Evolutionary conservation across 768 basidiomycete species (phyloP).

Genomic region (Terana coerulea): DNA sequence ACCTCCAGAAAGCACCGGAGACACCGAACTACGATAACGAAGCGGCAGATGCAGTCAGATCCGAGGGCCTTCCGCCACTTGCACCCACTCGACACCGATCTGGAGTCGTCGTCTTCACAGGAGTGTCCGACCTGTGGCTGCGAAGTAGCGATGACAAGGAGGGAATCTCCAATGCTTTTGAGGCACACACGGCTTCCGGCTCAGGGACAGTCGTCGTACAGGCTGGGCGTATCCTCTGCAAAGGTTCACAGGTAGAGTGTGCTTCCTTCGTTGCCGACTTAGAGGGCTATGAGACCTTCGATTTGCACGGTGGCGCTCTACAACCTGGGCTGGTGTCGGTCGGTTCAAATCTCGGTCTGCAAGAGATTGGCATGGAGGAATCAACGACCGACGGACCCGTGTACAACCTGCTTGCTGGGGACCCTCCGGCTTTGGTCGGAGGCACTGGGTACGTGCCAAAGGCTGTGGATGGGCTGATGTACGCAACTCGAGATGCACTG

Average conservation of each 20-base stretch:
- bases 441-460: slow-evolving; percentile 43
- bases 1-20: slow-evolving; percentile 47
- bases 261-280: slow-evolving; percentile 1
- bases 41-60: slow-evolving; percentile 49
- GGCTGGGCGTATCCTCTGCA: slow-evolving; percentile 52
- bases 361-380: slow-evolving; percentile 56
- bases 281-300: slow-evolving; percentile 28
- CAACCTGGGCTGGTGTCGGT: slow-evolving; percentile 61
- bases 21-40: slow-evolving; percentile 61
- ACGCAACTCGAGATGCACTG: slow-evolving; percentile 33
- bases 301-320: slow-evolving; percentile 64
- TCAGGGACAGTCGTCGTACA: slow-evolving; percentile 43
- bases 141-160: not conserved
- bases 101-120: slow-evolving; percentile 46
- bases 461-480: slow-evolving; percentile 63
- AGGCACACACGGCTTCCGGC: slow-evolving; percentile 14
- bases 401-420: slow-evolving; percentile 39
- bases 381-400: slow-evolving; percentile 61
- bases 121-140: slow-evolving; percentile 41
- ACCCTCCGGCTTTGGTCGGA: slow-evolving; percentile 38
- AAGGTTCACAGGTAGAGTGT: slow-evolving; percentile 24
- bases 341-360: slow-evolving; percentile 56
- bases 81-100: slow-evolving; percentile 31
- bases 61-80: slow-evolving; percentile 70
- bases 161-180: slow-evolving; percentile 2